phyloP scores from a whole-genome alignment of 1,284 basidiomycete species.

The Neonothopanus nambi region DNA sequence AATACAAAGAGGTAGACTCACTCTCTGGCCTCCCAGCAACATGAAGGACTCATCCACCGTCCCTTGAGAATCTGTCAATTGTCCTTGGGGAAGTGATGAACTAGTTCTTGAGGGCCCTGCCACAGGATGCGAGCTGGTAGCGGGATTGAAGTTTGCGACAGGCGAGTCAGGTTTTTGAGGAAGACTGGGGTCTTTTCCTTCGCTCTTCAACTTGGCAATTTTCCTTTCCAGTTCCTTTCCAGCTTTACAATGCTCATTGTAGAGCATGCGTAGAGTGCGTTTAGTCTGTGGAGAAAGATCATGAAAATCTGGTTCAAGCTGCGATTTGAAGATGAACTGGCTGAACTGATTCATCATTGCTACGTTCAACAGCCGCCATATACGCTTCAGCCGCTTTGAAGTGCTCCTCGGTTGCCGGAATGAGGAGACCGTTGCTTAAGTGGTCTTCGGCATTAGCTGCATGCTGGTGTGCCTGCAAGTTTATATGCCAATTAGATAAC shows the following conservation, averaged over 20 bases:
- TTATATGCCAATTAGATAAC: background rate
- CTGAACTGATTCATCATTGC: slow-evolving; percentile 68
- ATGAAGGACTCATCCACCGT: slow-evolving; percentile 83
- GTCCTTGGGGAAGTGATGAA: too few species aligned
- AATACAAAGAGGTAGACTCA: slow-evolving; percentile 39
- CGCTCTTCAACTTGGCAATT: slow-evolving; percentile 66
- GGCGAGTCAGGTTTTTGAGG: slow-evolving; percentile 50
- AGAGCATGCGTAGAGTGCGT: slow-evolving; percentile 69
- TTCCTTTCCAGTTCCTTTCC: slow-evolving; percentile 68
- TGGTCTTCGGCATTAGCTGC: slow-evolving; percentile 77
- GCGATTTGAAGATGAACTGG: slow-evolving; percentile 18
- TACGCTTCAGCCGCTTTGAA: slow-evolving; percentile 74
- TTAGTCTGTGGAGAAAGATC: slow-evolving; percentile 53
- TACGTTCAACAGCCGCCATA: slow-evolving; percentile 65
- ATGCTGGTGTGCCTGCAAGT: slow-evolving; percentile 73
- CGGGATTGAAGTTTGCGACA: slow-evolving; percentile 12
- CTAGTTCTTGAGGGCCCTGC: slow-evolving; percentile 19
- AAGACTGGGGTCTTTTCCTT: slow-evolving; percentile 71
- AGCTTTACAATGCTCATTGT: slow-evolving; percentile 69
- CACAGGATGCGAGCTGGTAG: slow-evolving; percentile 23
- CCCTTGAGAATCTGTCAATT: slow-evolving; percentile 72
- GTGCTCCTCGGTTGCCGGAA: slow-evolving; percentile 65
- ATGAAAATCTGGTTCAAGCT: slow-evolving; percentile 15
- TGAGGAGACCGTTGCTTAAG: slow-evolving; percentile 58
- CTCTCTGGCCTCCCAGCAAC: slow-evolving; percentile 68